Evolutionary conservation across 2,329 filamentous ascomycete genomes (phyloP).

Genomic region (Metarhizium humberi): DNA sequence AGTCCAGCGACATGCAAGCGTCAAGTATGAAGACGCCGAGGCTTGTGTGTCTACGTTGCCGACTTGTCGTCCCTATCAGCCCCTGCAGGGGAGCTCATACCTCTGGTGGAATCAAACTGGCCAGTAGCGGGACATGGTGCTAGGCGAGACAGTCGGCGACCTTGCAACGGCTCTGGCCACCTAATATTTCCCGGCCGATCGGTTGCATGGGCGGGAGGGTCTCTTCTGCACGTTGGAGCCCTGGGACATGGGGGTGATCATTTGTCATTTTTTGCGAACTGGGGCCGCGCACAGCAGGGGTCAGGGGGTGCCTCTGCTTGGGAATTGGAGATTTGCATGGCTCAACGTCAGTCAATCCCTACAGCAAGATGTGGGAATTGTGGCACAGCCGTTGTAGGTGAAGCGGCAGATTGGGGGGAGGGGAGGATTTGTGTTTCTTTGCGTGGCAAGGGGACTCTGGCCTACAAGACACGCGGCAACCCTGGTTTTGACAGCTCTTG

Average conservation of each 20-base stretch:
- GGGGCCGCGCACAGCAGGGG: not conserved
- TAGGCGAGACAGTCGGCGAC: not conserved
- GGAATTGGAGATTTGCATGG: not conserved
- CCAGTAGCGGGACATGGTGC: constrained; percentile 2
- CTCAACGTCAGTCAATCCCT: not conserved
- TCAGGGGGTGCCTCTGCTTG: not conserved
- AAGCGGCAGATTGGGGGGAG: not conserved
- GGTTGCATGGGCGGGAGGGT: not conserved
- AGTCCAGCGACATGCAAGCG: not conserved
- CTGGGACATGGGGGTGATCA: not conserved
- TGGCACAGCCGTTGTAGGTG: not conserved
- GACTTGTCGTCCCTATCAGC: not conserved
- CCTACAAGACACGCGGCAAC: constrained; percentile 2
- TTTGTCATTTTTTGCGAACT: not conserved
- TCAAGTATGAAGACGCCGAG: not conserved
- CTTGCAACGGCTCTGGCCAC: not conserved
- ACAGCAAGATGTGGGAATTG: not conserved
- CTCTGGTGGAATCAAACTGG: constrained; percentile 2
- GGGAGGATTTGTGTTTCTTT: not conserved
- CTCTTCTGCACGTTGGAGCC: not conserved
- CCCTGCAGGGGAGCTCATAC: not conserved
- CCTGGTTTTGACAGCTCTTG: constrained; percentile 2
- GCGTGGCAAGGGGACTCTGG: not conserved
- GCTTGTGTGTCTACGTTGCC: not conserved
- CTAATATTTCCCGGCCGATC: not conserved